A percentile compares a stretch with the other conserved stretches of the same genome.
Evolutionary conservation across 345 rosid species (phyloP).

Genomic region (Clarkia xantiana): DNA sequence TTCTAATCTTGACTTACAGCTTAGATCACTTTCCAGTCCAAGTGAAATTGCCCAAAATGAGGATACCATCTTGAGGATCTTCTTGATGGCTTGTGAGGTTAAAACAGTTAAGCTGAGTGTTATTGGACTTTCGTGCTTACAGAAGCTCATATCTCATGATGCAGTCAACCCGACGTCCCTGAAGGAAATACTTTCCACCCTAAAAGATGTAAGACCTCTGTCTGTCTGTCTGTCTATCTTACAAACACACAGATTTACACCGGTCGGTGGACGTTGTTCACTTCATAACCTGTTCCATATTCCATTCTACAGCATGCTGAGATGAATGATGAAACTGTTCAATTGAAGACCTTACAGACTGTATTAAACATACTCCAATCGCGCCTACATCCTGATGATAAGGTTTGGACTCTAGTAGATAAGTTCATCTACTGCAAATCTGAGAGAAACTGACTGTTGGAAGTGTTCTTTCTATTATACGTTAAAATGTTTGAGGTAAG

Average conservation of each 20-base stretch:
- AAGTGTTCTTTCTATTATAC: too few relatives aligned
- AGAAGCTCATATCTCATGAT: conserved; percentile 92
- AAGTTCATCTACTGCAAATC: not conserved
- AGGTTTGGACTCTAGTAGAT: conserved; percentile 27
- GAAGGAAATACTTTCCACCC: conserved; percentile 60
- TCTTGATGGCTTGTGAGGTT: conserved; percentile 89
- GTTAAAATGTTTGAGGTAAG: too few relatives aligned
- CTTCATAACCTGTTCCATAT: conserved; percentile 12
- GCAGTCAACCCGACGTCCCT: conserved; percentile 81
- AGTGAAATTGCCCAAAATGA: conserved; percentile 74
- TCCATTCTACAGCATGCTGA: conserved; percentile 68
- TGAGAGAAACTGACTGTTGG: not conserved
- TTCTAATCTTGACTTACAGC: conserved; percentile 28
- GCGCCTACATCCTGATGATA: conserved; percentile 73
- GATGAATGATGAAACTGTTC: conserved; percentile 86
- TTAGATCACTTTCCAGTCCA: conserved; percentile 68
- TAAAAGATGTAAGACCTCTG: conserved; percentile 62
- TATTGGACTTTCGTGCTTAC: conserved; percentile 86
- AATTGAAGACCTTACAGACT: conserved; percentile 87
- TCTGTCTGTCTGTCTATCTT: not conserved
- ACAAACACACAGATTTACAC: not conserved
- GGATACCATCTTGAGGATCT: conserved; percentile 60
- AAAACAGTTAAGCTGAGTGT: conserved; percentile 76
- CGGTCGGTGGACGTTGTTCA: not conserved
- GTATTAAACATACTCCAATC: conserved; percentile 88